Conservation (phyloP, 2,329 filamentous ascomycete genomes). For the Pyricularia sp. region DNA sequence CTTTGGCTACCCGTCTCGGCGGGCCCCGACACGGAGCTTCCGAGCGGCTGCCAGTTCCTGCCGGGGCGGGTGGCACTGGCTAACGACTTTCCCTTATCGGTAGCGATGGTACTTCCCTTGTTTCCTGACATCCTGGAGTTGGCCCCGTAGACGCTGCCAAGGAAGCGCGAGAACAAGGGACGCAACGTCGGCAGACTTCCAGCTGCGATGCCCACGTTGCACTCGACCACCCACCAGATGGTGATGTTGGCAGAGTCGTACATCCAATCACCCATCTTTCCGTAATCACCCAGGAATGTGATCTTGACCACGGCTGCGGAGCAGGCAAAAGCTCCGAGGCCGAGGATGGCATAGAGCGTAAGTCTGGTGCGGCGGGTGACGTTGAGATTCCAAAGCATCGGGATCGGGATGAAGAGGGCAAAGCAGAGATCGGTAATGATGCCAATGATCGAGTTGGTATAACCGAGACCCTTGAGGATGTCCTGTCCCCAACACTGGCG, state of each 20-base stretch:
- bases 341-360: conserved; percentile 14
- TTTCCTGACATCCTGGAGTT: not conserved
- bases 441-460: not conserved
- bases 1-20: not conserved
- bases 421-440: conserved; percentile 16
- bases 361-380: conserved; percentile 15
- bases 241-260: conserved; percentile 15
- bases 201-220: not conserved
- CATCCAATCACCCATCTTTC: conserved; percentile 15
- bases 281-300: conserved; percentile 13
- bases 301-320: conserved; percentile 15
- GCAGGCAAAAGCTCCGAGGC: conserved; percentile 15
- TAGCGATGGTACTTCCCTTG: not conserved
- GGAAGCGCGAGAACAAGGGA: not conserved
- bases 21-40: not conserved
- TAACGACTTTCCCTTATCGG: not conserved
- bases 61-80: not conserved
- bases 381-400: conserved; percentile 16
- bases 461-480: not conserved
- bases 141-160: not conserved
- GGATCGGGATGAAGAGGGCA: conserved; percentile 13
- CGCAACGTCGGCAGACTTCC: not conserved
- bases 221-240: conserved; percentile 12
- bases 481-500: not conserved
- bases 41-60: not conserved